These are phyloP conservation scores for Paecilomyces sp. DNA, from an alignment of 2,329 filamentous ascomycete genomes.

Conservation along the genomic window DNA sequence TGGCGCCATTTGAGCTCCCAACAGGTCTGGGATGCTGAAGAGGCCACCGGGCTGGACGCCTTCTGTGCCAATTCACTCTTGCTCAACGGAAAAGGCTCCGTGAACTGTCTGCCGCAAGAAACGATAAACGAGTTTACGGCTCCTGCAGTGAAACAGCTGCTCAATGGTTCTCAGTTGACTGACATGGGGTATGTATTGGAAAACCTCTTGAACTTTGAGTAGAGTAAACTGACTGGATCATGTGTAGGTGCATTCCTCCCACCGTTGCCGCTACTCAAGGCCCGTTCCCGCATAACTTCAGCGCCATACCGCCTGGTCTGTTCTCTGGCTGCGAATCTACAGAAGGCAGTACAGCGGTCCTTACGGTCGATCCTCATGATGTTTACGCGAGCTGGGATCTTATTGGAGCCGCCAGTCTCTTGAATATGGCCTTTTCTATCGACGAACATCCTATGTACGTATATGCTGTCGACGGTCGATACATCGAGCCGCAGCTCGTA, in stretches of 20 bases:
- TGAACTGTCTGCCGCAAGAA: slow-evolving; percentile 15
- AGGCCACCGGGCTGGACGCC: slow-evolving; percentile 30
- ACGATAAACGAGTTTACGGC: slow-evolving; percentile 27
- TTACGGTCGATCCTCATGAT: slow-evolving; percentile 24
- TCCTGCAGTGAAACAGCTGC: neutral
- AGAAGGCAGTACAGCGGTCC: slow-evolving; percentile 15
- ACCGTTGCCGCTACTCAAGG: neutral
- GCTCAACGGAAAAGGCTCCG: slow-evolving; percentile 50
- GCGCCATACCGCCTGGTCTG: slow-evolving; percentile 5
- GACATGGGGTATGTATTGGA: slow-evolving; percentile 4
- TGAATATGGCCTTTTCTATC: slow-evolving; percentile 30
- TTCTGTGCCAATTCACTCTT: slow-evolving; percentile 55
- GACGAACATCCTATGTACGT: slow-evolving; percentile 39
- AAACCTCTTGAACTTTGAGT: too few relatives aligned
- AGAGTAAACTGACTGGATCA: neutral
- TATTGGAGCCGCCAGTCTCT: slow-evolving; percentile 26
- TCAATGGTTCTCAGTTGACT: slow-evolving; percentile 10
- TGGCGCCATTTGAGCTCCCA: slow-evolving; percentile 49
- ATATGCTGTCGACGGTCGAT: slow-evolving; percentile 39
- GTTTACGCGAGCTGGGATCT: slow-evolving; percentile 33
- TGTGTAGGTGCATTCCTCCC: slow-evolving; percentile 1
- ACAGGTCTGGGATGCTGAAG: slow-evolving; percentile 28
- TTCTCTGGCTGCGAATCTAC: slow-evolving; percentile 12
- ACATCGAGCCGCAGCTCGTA: slow-evolving; percentile 31
- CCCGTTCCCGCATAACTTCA: slow-evolving; percentile 1